Evolutionary conservation across 2,329 filamentous ascomycete species (phyloP).

Genomic region (Stachybotrys chlorohalonatus): DNA sequence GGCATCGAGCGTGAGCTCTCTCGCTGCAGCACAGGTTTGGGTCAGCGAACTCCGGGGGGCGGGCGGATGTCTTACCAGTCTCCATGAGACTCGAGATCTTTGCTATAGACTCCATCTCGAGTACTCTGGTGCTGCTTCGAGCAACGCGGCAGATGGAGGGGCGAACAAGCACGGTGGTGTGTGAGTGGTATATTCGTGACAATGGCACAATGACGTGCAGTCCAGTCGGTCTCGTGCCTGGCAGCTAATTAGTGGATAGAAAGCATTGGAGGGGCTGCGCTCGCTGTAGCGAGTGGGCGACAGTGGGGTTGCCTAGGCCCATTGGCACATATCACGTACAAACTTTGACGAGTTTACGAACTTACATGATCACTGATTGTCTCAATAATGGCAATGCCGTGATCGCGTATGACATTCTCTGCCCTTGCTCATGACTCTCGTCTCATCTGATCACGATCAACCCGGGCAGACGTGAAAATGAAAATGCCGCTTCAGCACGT

Average conservation of each 20-base stretch:
- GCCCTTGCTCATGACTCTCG: too few relatives aligned
- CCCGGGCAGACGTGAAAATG: too few relatives aligned
- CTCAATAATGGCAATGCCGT: too few relatives aligned
- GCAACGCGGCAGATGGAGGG: neutral
- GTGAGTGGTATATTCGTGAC: neutral
- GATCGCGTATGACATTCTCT: too few relatives aligned
- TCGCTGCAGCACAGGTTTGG: conserved; percentile 46
- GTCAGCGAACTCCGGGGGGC: conserved; percentile 4
- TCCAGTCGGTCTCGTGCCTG: neutral
- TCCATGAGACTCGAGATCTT: conserved; percentile 90
- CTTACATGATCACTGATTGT: too few relatives aligned
- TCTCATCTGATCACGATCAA: too few relatives aligned
- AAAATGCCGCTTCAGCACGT: too few relatives aligned
- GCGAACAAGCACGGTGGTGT: neutral
- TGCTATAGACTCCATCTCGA: conserved; percentile 86
- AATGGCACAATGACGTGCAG: neutral
- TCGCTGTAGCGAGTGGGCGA: neutral
- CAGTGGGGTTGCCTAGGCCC: neutral
- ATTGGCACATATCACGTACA: too few relatives aligned
- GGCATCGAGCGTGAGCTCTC: conserved; percentile 95
- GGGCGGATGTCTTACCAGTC: conserved; percentile 55
- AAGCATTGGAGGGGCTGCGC: conserved; percentile 1
- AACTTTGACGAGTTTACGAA: too few relatives aligned
- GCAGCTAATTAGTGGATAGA: conserved; percentile 3
- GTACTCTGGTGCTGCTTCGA: conserved; percentile 6